A percentile compares a stretch with the other conserved stretches of the same genome.
phyloP scores from a whole-genome alignment of 139 green algal species.

The Chlorella sp. region DNA sequence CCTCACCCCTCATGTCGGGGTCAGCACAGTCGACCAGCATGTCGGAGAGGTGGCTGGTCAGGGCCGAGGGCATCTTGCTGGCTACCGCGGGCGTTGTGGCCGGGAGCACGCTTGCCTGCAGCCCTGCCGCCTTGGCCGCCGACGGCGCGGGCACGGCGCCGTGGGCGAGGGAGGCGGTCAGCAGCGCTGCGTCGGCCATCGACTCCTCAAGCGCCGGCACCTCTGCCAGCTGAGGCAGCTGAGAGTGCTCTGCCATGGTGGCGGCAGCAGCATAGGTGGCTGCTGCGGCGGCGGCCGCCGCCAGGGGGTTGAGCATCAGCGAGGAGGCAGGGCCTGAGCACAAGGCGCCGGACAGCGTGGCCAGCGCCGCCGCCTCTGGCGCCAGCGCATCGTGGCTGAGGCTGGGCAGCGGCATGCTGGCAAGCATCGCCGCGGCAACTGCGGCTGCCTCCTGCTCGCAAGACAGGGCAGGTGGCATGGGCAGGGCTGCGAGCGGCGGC shows the following conservation, averaged over 20 bases:
- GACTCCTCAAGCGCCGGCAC: slow-evolving; percentile 3
- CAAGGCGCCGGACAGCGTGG: too few species aligned
- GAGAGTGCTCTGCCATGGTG: slow-evolving; percentile 3
- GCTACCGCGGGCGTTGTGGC: not conserved
- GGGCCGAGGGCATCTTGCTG: slow-evolving; percentile 4
- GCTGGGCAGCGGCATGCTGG: too few species aligned
- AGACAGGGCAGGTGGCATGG: too few species aligned
- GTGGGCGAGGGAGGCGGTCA: not conserved
- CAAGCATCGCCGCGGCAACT: too few species aligned
- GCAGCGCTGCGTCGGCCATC: slow-evolving; percentile 16
- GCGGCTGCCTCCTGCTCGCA: too few species aligned
- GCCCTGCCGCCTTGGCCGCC: not conserved
- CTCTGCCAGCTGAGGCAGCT: not conserved
- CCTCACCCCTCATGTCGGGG: slow-evolving; percentile 22
- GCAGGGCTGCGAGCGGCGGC: too few species aligned
- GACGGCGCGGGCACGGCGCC: not conserved
- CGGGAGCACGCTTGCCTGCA: not conserved
- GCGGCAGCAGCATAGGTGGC: slow-evolving; percentile 6
- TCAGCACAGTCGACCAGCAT: not conserved
- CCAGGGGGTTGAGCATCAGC: not conserved
- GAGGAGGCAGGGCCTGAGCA: too few species aligned
- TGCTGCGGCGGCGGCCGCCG: not conserved
- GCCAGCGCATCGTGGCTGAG: too few species aligned
- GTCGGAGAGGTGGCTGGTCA: slow-evolving; percentile 35
- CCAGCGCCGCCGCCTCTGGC: too few species aligned